Conservation (phyloP, 768 basidiomycete species). For the Pleurotus platypus region DNA sequence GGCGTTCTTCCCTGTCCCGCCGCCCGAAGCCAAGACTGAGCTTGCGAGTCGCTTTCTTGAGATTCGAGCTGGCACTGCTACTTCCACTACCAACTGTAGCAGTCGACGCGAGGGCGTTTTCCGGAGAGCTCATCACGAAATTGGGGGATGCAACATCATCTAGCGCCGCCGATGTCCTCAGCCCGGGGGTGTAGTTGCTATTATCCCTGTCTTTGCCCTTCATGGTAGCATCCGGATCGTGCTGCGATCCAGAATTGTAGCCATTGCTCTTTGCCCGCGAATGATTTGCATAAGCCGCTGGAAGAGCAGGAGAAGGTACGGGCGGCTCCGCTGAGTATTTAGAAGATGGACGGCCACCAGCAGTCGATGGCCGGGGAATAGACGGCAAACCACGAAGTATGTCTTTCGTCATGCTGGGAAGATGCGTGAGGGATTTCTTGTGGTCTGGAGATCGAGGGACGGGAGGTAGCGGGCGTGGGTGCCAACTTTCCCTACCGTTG, state of each 20-base stretch:
- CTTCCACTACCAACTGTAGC: constrained; percentile 17
- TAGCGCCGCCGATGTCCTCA: background rate
- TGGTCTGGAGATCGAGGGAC: constrained; percentile 12
- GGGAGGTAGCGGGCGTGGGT: constrained; percentile 8
- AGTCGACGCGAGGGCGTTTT: background rate
- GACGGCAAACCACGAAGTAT: constrained; percentile 3
- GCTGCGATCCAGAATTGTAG: background rate
- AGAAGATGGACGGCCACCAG: background rate
- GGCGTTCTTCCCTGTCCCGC: constrained; percentile 33
- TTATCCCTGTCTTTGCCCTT: background rate
- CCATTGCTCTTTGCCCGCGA: background rate
- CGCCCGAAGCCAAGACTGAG: constrained; percentile 63
- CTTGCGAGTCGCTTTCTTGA: constrained; percentile 54
- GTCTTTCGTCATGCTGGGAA: constrained; percentile 8
- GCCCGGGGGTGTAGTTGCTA: background rate
- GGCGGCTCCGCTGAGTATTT: background rate
- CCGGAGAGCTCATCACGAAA: background rate
- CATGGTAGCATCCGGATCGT: background rate
- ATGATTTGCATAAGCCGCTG: background rate
- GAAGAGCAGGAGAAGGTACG: background rate
- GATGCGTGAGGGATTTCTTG: constrained; percentile 14
- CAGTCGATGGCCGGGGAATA: background rate
- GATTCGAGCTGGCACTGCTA: constrained; percentile 17
- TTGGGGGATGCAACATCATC: background rate
- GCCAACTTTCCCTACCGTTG: background rate